Conservation (phyloP, 2,329 filamentous ascomycete species). For the Monilinia vaccinii-corymbosi region DNA sequence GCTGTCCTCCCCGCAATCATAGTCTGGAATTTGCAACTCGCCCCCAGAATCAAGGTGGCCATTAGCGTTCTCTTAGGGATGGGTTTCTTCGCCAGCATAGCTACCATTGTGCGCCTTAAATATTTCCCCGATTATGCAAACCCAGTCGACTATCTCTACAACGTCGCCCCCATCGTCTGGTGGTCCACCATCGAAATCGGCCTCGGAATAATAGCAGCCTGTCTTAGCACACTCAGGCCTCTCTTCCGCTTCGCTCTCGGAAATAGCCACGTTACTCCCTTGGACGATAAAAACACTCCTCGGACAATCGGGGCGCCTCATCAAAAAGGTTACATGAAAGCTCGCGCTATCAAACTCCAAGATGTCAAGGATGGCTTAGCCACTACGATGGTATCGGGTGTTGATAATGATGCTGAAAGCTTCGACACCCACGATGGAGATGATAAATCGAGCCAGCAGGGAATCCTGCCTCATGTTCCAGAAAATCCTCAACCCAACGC, state of each 20-base stretch:
- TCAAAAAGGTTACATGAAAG: neutral
- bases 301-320: neutral
- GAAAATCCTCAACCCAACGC: too few species aligned
- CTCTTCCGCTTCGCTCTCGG: neutral
- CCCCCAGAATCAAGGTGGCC: neutral
- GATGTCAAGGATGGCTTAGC: neutral
- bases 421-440: neutral
- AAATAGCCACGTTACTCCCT: neutral
- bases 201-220: neutral
- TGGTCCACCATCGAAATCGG: conserved; percentile 3
- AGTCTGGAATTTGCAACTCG: neutral
- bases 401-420: neutral
- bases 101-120: conserved; percentile 1
- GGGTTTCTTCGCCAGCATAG: conserved; percentile 4
- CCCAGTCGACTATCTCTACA: neutral
- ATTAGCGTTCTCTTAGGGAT: neutral
- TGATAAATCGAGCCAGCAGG: conserved; percentile 1
- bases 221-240: neutral
- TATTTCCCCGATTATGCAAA: conserved; percentile 2
- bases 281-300: neutral
- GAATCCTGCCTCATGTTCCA: neutral
- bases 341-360: neutral
- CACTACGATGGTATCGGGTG: neutral
- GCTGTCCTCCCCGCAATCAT: neutral
- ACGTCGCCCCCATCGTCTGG: conserved; percentile 2